Evolutionary conservation across 495 filamentous ascomycete genomes (phyloP).

Genomic region (Bathelium albidoporum): DNA sequence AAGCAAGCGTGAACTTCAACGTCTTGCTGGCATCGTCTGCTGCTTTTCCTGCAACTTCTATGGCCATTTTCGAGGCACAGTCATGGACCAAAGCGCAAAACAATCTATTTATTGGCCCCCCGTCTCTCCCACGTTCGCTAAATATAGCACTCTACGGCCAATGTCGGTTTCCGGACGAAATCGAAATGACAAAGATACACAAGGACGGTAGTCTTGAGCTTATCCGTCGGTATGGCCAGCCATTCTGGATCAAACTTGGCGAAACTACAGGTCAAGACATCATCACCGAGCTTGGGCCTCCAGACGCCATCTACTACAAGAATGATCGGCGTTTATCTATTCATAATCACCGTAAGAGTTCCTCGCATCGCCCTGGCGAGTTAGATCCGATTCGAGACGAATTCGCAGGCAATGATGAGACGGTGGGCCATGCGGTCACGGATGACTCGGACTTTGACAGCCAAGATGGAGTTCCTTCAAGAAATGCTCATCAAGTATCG

Average conservation of each 20-base stretch:
- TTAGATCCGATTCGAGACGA: constrained; percentile 40
- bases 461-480: constrained; percentile 51
- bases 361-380: constrained; percentile 10
- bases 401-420: constrained; percentile 64
- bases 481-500: constrained; percentile 35
- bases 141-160: constrained; percentile 48
- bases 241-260: constrained; percentile 59
- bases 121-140: constrained; percentile 54
- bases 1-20: constrained; percentile 72
- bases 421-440: constrained; percentile 62
- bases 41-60: constrained; percentile 61
- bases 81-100: constrained; percentile 78
- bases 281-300: constrained; percentile 78
- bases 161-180: constrained; percentile 62
- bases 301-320: constrained; percentile 91
- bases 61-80: constrained; percentile 79
- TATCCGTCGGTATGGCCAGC: constrained; percentile 45
- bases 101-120: constrained; percentile 61
- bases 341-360: constrained; percentile 46
- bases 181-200: constrained; percentile 65
- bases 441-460: constrained; percentile 50
- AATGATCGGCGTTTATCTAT: constrained; percentile 87
- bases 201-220: constrained; percentile 69
- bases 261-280: constrained; percentile 85
- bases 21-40: constrained; percentile 70